phyloP scores from a whole-genome alignment of 2,329 filamentous ascomycete species.

The Aspergillus fructus region DNA sequence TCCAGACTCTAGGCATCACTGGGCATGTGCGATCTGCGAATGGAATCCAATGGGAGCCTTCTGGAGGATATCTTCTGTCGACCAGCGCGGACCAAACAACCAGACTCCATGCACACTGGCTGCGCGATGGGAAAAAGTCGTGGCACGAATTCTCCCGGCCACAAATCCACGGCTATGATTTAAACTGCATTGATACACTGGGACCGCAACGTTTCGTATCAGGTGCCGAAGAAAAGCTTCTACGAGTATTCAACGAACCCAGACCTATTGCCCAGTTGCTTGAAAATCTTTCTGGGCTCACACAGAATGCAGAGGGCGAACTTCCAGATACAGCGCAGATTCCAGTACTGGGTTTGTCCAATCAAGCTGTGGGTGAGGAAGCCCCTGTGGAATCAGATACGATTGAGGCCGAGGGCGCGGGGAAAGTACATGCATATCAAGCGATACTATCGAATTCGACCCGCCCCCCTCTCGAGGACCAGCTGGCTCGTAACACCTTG shows the following conservation, averaged over 20 bases:
- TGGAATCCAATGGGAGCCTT: slow-evolving; percentile 78
- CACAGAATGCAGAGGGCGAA: slow-evolving; percentile 34
- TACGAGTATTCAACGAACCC: slow-evolving; percentile 91
- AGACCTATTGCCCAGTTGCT: slow-evolving; percentile 77
- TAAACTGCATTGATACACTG: slow-evolving; percentile 87
- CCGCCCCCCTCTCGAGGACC: slow-evolving; percentile 84
- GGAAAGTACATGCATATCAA: slow-evolving; percentile 21
- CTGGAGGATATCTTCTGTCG: slow-evolving; percentile 81
- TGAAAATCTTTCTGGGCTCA: slow-evolving; percentile 64
- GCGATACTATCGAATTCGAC: slow-evolving; percentile 54
- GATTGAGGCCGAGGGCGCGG: slow-evolving; percentile 39
- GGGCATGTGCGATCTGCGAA: slow-evolving; percentile 83
- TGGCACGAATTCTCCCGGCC: slow-evolving; percentile 97
- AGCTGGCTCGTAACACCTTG: slow-evolving; percentile 82
- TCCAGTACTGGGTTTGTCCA: slow-evolving; percentile 90
- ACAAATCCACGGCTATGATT: slow-evolving; percentile 96
- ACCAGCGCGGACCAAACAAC: slow-evolving; percentile 93
- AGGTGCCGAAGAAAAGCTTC: slow-evolving; percentile 95
- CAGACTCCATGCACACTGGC: slow-evolving; percentile 80
- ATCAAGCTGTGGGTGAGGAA: slow-evolving; percentile 73
- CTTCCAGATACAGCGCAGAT: slow-evolving; percentile 91
- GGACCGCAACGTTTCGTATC: slow-evolving; percentile 78
- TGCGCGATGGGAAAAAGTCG: slow-evolving; percentile 51
- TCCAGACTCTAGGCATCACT: slow-evolving; percentile 71
- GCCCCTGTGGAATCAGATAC: slow-evolving; percentile 34